Base-by-base conservation (phyloP, 108 stramenopile species). In the Seminavis robusta region DNA sequence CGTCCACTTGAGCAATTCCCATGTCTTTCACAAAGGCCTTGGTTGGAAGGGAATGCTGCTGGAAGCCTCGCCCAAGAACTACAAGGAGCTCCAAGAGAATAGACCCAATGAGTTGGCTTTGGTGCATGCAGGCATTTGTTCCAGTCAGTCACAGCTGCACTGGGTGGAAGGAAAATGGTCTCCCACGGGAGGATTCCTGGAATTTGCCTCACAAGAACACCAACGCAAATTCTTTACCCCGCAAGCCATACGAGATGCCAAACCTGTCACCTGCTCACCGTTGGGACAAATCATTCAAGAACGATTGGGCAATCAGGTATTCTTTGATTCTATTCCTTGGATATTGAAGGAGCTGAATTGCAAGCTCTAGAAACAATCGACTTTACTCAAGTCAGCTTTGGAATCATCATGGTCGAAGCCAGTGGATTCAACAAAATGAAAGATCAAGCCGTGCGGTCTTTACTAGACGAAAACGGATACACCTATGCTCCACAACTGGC, bases 331-430 rank as follows among this genome's bases (percentile, higher is more conserved):
- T n/a, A n/a, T n/a, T n/a, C n/a, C 0, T 52, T 71, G 39, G 70
- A 71, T 54, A 51, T 71, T 0, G 70, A 71, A 39, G 70, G 70
- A 24, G 59, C 70, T 0, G 70, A 71, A 47, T 13, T 28, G 16
- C 23, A 44, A 19, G 76, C 81, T 3, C 45, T 88, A 63, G 43
- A 67, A 19, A 78, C 65, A 9, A 45, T 88, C 4, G 79, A 88
- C 50, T 83, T 84, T 44, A 9, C 42, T 9, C 44, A 59, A 37
- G 24, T 83, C 20, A 28, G 37, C 8, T 60, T 88, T 32, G 75
- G 78, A 8, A 69, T 84, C 0, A 43, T 74, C 20, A 81, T 84
- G 71, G 63, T 88, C 20, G 86, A 88, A n/a, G n/a, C n/a, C n/a
- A n/a, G n/a, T n/a, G n/a, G n/a, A n/a, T n/a, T n/a, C n/a, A n/a